Base-by-base conservation (phyloP, 2,329 filamentous ascomycete species). In the Fonsecaea multimorphosa region DNA sequence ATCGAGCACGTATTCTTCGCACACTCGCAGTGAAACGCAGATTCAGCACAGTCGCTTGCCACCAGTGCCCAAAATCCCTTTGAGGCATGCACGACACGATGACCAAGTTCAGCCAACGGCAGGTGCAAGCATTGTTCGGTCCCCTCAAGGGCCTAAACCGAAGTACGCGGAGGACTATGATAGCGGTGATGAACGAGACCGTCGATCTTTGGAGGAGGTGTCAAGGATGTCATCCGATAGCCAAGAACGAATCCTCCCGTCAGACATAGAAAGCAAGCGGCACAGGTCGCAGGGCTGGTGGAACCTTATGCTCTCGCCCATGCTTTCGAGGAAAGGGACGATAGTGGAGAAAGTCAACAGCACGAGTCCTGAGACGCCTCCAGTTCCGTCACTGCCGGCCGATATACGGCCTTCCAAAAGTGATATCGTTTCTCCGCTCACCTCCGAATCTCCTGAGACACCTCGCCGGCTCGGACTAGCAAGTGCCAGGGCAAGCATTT, bases 251-350 rank as follows among this genome's bases (percentile, higher is more conserved):
- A 74, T 75, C 3, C 68, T 77, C 71, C 38, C 72, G 72, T 7
- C 71, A 16, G 65, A 65, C 16, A 27, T 34, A 14, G 65, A 71
- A n/a, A 68, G 14, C 3, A 76, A 73, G 46, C 74, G 78, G 54
- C 81, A 75, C 32, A 73, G 77, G 29, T 83, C 81, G 0, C 79
- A 82, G 63, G 81, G 81, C 19, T 83, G 81, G 81, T 83, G 81
- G 81, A 83, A 78, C 31, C 76, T 79, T 53, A 73, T 83, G 24
- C 75, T 82, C 1, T 82, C 81, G 0, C 81, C 81, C 0, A 72
- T 82, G 5, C 66, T 82, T 27, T 74, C 76, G 32, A 75, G 77
- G 44, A 78, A 76, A 27, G 77, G 73, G 62, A 77, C 78, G 2
- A 58, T 76, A 74, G 74, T 61, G 71, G 72, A 55, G 75, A 73